A percentile compares a stretch with the other conserved stretches of the same genome.
Conservation (phyloP, 805 yeast species). For the Saccharomycopsis fermentans region DNA sequence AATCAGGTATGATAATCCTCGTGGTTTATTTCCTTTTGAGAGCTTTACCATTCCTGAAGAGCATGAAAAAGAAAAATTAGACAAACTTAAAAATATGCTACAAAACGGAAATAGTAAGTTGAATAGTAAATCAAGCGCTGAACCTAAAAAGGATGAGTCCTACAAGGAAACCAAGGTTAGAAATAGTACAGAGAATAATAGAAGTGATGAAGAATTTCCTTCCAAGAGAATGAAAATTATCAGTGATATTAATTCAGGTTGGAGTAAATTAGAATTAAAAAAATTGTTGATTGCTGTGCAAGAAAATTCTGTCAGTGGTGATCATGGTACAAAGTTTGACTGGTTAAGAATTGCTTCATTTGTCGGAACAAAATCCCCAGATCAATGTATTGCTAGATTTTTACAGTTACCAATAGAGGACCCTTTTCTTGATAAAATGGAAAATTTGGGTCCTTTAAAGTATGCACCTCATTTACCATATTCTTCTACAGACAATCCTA, state of each 20-base stretch:
- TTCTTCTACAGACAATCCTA: constrained; percentile 83
- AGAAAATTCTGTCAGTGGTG: constrained; percentile 6
- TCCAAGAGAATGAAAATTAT: constrained; percentile 29
- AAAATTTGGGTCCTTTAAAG: constrained; percentile 59
- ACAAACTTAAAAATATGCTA: constrained; percentile 32
- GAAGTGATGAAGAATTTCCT: constrained; percentile 18
- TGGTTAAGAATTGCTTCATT: constrained; percentile 69
- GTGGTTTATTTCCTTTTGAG: constrained; percentile 88
- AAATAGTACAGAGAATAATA: not conserved
- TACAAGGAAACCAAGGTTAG: constrained; percentile 9
- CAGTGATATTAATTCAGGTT: constrained; percentile 30
- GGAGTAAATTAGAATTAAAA: constrained; percentile 61
- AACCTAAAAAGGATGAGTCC: constrained; percentile 12
- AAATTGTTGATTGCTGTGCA: constrained; percentile 32
- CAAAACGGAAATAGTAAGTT: constrained; percentile 22
- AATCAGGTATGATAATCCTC: constrained; percentile 74
- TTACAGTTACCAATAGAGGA: constrained; percentile 78
- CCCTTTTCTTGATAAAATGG: constrained; percentile 36
- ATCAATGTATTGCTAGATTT: constrained; percentile 73
- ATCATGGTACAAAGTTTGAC: constrained; percentile 35
- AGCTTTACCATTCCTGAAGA: constrained; percentile 61
- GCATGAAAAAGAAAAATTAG: constrained; percentile 28
- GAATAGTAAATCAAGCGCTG: constrained; percentile 21
- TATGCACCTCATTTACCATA: constrained; percentile 80
- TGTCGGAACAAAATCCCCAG: constrained; percentile 61